Percentiles rank a stretch among this genome's conserved stretches.
Conservation (phyloP, 148 eudicot species). For the Amaranthus palmeri region DNA sequence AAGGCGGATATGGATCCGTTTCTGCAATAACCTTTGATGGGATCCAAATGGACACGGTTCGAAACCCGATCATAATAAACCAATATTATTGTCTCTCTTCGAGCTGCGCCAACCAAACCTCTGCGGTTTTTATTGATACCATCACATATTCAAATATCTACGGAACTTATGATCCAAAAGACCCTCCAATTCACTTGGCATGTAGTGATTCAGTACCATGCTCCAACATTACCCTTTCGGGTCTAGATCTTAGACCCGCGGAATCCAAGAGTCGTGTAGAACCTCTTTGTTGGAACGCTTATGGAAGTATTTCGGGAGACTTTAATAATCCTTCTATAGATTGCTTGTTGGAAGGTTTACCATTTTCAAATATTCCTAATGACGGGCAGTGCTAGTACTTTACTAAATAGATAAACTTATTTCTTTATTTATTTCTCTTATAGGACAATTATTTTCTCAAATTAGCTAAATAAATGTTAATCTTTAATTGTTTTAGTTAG, state of each 20-base stretch:
- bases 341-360: conserved; percentile 66
- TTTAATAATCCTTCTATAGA: conserved; percentile 41
- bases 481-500: too few species aligned
- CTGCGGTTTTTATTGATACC: conserved; percentile 52
- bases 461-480: too few species aligned
- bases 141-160: conserved; percentile 44
- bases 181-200: conserved; percentile 57
- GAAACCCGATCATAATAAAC: conserved; percentile 86
- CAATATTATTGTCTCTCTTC: conserved; percentile 69
- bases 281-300: conserved; percentile 82
- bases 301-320: conserved; percentile 35
- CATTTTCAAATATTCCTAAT: conserved; percentile 31
- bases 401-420: too few species aligned
- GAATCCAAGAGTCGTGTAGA: conserved; percentile 17
- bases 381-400: conserved; percentile 45
- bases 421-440: too few species aligned
- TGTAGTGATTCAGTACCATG: conserved; percentile 76
- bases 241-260: conserved; percentile 47
- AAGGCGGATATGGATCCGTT: conserved; percentile 86
- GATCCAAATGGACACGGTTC: conserved; percentile 76
- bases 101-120: conserved; percentile 59
- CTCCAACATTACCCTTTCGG: conserved; percentile 52
- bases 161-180: conserved; percentile 64
- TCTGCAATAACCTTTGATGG: conserved; percentile 49
- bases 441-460: too few species aligned